Base-by-base conservation (phyloP, 805 yeast species). In the Candida taoyuanica region DNA sequence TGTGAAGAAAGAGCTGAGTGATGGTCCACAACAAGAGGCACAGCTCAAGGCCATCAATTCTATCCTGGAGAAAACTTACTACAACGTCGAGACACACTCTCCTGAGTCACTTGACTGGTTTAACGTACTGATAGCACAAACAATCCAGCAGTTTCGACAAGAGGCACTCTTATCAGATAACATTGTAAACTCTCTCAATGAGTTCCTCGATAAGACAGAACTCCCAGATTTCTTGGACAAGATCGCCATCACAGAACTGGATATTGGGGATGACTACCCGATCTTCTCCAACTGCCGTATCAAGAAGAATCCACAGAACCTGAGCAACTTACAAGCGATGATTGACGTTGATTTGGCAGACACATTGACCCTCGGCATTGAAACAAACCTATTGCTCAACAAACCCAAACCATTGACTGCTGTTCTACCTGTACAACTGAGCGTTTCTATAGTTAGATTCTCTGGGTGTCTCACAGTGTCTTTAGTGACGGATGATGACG, bases 91-190 rank as follows among this genome's bases (percentile, higher is more conserved):
- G 32, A 79, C 78, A 18, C 98, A 93, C 58, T 70, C 79, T 14
- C 75, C 97, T 0, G 98, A 93, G 64, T 83, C 96, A 0, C 64
- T 93, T 43, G 98, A 93, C 59, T 93, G 98, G 98, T 87, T 93
- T 60, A 93, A 91, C 48, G 97, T 93, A 1, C 67, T 93, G 26
- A 73, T 93, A 15, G 98, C 97, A 0, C 97, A 93, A 58, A 80
- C 88, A 7, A 78, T 93, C 18, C 76, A 85, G 23, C 95, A 89
- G 47, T 72, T 88, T 44, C 73, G 98, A 40, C 73, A 80, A n/a
- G 98, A 93, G 56, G 98, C 98, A 0, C 63, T 86, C 40, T 69
- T 74, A 29, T 78, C 88, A 34, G 93, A 93, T 57, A 88, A 87
- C 56, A 83, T 93, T 18, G 78, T 89, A 44, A 81, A 84, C 47